Base-by-base conservation (phyloP, 768 basidiomycete genomes). In the Peribolospora kevripleyi region DNA sequence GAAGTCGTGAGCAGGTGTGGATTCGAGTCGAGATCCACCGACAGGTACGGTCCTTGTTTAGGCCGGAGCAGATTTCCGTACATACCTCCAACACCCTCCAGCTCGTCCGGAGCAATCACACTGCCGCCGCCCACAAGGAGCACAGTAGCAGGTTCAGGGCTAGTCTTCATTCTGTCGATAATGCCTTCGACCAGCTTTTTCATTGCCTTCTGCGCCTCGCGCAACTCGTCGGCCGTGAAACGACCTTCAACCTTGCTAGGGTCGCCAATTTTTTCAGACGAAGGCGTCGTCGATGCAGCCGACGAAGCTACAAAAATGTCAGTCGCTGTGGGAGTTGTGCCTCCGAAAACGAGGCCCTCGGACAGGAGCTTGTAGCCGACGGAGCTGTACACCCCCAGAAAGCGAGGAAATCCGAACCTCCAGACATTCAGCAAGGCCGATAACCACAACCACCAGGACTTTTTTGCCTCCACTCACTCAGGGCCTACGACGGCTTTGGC, bases 121-220 rank as follows among this genome's bases (percentile, higher is more conserved):
- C 76, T 74, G 4, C 79, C 79, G 11, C 79, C 79, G 36, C 79
- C 79, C 43, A 80, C 79, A 2, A 81, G 71, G 39, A 78, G 70
- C 8, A 79, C 70, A 37, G 76, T 73, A 48, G 74, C 70, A 61
- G 75, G 74, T 37, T 73, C 72, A 2, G 73, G 72, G 41, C 72
- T 73, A 4, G 78, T 80, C 69, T 81, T 81, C 77, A 81, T 79
- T 11, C 46, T 48, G 61, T 80, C 79, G 7, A 79, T 65, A 2
- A 71, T 71, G 10, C 67, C 67, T 67, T 80, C 71, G 10, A 72
- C 54, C 59, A 69, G 65, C 46, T 56, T 60, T 61, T 70, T 73
- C 61, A 77, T 73, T 38, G 64, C 66, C 41, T 64, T 67, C 50
- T 68, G 65, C 6, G 73, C 73, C 4, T 64, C 66, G 40, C 68